These are phyloP conservation scores for Nemania bipapillata DNA, from an alignment of 2,329 filamentous ascomycete genomes.

Conservation along the genomic window DNA sequence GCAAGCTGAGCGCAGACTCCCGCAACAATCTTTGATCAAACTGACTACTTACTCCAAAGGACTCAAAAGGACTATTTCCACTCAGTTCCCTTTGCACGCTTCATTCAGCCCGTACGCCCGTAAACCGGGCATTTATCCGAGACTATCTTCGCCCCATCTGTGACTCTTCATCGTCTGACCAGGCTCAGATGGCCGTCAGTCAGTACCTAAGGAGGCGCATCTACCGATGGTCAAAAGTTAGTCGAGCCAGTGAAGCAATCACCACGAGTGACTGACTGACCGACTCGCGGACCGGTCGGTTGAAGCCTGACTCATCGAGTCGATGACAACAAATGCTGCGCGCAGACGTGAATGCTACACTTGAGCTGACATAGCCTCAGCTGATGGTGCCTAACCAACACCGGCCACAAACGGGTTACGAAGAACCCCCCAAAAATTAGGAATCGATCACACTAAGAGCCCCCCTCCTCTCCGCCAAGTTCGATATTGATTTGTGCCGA, in stretches of 20 bases:
- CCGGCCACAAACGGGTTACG: neutral
- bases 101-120: constrained; percentile 7
- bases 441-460: neutral
- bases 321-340: constrained; percentile 18
- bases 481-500: constrained; percentile 4
- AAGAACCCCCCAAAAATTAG: constrained; percentile 3
- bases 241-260: constrained; percentile 10
- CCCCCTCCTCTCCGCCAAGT: constrained; percentile 6
- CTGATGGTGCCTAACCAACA: constrained; percentile 32
- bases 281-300: too few relatives aligned
- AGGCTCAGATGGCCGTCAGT: constrained; percentile 8
- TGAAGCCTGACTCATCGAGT: constrained; percentile 18
- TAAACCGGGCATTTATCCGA: constrained; percentile 15
- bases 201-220: constrained; percentile 22
- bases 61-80: neutral
- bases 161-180: neutral
- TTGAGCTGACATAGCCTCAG: constrained; percentile 37
- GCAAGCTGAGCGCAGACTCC: constrained; percentile 30
- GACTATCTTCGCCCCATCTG: neutral
- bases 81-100: constrained; percentile 12
- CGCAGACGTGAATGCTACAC: constrained; percentile 22
- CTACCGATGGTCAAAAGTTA: neutral
- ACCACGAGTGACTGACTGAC: constrained; percentile 15
- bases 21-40: constrained; percentile 17
- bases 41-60: constrained; percentile 4